phyloP scores from a whole-genome alignment of 345 rosid genomes.

The Gossypium mustelinum region DNA sequence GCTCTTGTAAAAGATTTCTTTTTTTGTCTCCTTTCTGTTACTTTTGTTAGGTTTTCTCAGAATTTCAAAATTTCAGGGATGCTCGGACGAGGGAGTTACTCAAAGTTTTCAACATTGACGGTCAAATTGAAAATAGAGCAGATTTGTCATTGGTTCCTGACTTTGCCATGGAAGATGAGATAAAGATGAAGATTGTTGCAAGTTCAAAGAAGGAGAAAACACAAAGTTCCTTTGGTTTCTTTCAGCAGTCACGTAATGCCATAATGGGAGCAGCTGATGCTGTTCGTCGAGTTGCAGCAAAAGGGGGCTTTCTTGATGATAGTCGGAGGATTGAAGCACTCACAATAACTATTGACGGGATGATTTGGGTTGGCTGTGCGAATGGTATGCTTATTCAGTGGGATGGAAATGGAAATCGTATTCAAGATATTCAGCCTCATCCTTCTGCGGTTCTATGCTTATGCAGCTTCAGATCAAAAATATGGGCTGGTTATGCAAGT shows the following conservation, averaged over 20 bases:
- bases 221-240: constrained; percentile 66
- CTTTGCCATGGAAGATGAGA: constrained; percentile 58
- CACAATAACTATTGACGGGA: constrained; percentile 53
- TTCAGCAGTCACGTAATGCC: constrained; percentile 92
- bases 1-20: neutral
- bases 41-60: constrained; percentile 12
- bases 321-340: constrained; percentile 73
- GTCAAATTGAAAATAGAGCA: constrained; percentile 71
- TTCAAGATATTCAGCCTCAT: constrained; percentile 58
- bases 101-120: constrained; percentile 79
- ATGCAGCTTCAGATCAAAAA: constrained; percentile 50
- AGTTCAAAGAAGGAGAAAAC: constrained; percentile 66
- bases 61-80: constrained; percentile 56
- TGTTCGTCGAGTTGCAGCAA: constrained; percentile 81
- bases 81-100: constrained; percentile 78
- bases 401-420: constrained; percentile 82
- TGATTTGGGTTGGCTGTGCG: constrained; percentile 81
- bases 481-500: constrained; percentile 66
- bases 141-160: constrained; percentile 59
- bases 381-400: constrained; percentile 74
- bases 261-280: constrained; percentile 97
- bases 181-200: constrained; percentile 46
- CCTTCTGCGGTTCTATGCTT: constrained; percentile 57
- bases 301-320: constrained; percentile 85
- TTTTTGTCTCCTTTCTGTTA: neutral